Base-by-base conservation (phyloP, 2,329 filamentous ascomycete species). In the Cladosporium sp. region DNA sequence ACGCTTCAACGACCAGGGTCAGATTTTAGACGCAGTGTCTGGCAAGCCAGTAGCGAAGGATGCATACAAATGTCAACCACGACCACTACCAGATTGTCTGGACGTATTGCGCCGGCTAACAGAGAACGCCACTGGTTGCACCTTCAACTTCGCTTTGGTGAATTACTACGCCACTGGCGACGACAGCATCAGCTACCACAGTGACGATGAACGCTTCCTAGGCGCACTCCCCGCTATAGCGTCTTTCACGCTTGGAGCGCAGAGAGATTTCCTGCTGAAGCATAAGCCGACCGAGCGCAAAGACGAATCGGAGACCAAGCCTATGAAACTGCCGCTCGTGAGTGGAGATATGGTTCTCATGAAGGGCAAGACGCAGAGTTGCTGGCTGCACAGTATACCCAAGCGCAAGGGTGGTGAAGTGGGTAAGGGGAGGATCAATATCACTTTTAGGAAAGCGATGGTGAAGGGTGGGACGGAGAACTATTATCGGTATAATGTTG, bases 401-500 rank as follows among this genome's bases (percentile, higher is more conserved):
- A 92, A 92, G 72, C 76, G 89, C 19, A 86, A 83, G 39, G 86
- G 86, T 2, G 84, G 81, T 7, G 79, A 80, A 70, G 84, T 83
- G 45, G 81, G 81, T 30, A 80, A 80, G 52, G 86, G 87, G 30
- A 82, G 84, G 22, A 80, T 81, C 65, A 93, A 93, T 68, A 92
- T 93, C 63, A 93, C 90, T 0, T 90, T 92, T 69, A 78, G 89
- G 28, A 82, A 80, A 64, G 89, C 88, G 20, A 80, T 90, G 78
- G 79, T 88, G 20, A 87, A 82, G 64, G 87, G 78, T 3, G 89
- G 88, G 1, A 92, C 88, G 28, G 86, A 90, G 67, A 93, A 93
- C 72, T 92, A 93, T 72, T 92, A 93, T 72, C 84, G 85, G 68
- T 93, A 93, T 74, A 93, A 93, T 74, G 87, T 92, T 52, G 89